Base-by-base conservation (phyloP, 495 filamentous ascomycete genomes). In the Saxispiralis lemnorum region DNA sequence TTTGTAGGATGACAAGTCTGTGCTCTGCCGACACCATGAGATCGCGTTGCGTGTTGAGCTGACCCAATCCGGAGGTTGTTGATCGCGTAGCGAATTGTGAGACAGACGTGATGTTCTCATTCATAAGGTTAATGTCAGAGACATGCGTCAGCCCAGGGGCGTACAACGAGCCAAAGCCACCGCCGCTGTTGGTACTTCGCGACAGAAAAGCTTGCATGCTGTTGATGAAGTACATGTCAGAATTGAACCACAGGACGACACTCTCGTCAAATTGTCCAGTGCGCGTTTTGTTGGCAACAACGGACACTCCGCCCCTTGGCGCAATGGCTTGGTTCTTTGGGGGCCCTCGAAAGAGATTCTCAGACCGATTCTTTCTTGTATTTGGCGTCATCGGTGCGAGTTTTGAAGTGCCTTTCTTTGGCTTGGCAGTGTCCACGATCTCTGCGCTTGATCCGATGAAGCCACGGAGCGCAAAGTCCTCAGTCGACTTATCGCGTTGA, bases 341-440 rank as follows among this genome's bases (percentile, higher is more conserved):
- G 41, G 52, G 38, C 11, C 69, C 70, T 36, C 64, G 66, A 40
- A 78, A 67, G 6, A 78, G 58, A 0, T 59, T 63, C 42, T 75
- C 70, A 51, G 77, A 65, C 14, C 66, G 68, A 4, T 54, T 56
- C 37, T 76, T 76, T 40, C 83, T 69, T 2, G 85, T 84, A 30
- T 81, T 76, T 2, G 85, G 85, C 6, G 85, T 92, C 78, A 86
- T 82, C 0, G 84, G 85, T 1, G 76, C 79, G 39, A 93, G 78
- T 47, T 68, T 74, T 5, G 59, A 42, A 46, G 59, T 42, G 36
- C 38, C 40, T 49, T 58, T 21, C 14, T 20, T 21, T 15, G 36
- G 35, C 21, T 46, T 52, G 45, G 34, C 41, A 38, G 31, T 30
- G 17, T 43, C 44, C 39, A 33, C 41, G 32, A 39, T 31, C 43